Evolutionary conservation across 139 green algal species (phyloP).

Genomic region (Haematococcus lacustris): DNA sequence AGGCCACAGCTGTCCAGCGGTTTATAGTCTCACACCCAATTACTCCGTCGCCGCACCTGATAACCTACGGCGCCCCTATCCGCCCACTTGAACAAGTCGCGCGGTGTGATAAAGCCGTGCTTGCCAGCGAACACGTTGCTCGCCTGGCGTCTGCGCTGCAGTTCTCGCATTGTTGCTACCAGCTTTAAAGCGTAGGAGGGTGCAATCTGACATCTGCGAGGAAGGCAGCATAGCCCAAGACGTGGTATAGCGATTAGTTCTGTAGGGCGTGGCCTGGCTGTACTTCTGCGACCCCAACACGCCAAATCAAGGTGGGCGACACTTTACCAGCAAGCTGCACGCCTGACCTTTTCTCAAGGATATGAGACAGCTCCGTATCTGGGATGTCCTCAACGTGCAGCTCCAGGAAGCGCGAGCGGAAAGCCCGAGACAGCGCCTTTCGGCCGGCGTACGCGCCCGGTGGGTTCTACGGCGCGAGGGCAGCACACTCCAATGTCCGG

Average conservation of each 20-base stretch:
- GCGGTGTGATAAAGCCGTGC: conserved; percentile 93
- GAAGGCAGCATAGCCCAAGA: not conserved
- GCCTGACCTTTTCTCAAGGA: conserved; percentile 69
- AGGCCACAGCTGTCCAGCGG: too few relatives aligned
- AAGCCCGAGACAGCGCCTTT: conserved; percentile 73
- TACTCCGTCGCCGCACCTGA: conserved; percentile 35
- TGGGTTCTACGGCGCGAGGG: conserved; percentile 86
- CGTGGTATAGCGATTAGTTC: too few relatives aligned
- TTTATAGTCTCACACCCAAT: too few relatives aligned
- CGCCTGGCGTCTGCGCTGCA: conserved; percentile 73
- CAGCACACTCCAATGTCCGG: too few relatives aligned
- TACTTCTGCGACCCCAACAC: too few relatives aligned
- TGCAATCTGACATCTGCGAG: conserved; percentile 47
- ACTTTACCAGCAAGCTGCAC: too few relatives aligned
- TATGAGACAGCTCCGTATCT: conserved; percentile 80
- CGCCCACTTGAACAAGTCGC: conserved; percentile 92
- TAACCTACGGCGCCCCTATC: conserved; percentile 76
- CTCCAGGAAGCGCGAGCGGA: conserved; percentile 90
- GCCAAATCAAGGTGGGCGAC: too few relatives aligned
- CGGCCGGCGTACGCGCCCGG: conserved; percentile 73
- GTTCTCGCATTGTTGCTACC: conserved; percentile 82
- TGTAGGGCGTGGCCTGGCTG: too few relatives aligned
- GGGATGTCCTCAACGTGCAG: conserved; percentile 96
- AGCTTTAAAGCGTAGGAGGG: conserved; percentile 81
- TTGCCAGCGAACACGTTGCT: conserved; percentile 85